Base-by-base conservation (phyloP, 768 basidiomycete genomes). In the Russula compacta region DNA sequence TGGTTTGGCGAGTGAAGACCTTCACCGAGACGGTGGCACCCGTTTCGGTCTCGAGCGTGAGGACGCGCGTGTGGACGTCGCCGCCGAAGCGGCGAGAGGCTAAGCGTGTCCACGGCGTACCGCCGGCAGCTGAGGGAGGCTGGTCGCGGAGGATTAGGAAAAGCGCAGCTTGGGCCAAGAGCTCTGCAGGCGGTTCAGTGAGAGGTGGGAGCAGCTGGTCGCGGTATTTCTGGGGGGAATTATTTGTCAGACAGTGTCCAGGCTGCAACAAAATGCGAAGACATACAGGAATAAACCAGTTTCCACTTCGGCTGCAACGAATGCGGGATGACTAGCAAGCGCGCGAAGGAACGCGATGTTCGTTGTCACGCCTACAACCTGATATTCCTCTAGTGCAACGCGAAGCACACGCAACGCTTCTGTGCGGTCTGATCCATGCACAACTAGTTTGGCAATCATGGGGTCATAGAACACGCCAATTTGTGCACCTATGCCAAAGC, bases 391-490 rank as follows among this genome's bases (percentile, higher is more conserved):
- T 43, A 97, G 73, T 4, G 91, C 92, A 58, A 83, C 84, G 3
- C 89, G 75, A 62, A 97, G 77, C 69, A 91, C 79, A 17, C 91
- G 78, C 68, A 98, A 71, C 0, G 94, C 94, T 69, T 94, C 91
- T 2, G 83, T 83, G 21, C 94, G 81, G 72, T 94, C 88, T 32
- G 83, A 76, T 14, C 91, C 94, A 66, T 92, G 89, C 9, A 90
- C 91, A 17, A 98, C 87, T 6, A 97, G 84, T 71, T 95, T 95
- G 3, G 90, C 86, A 60, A 95, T 93, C 84, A 95, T 86, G 0
- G 92, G 91, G 67, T 95, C 92, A 70, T 94, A 95, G 72, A 85
- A 93, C 1, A 93, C 87, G 21, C 90, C 89, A 46, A 92, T 92
- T 64, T 86, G 83, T 15, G 88, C 79, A 4, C 88, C 89, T 68